Conservation (phyloP, 192 early-diverging fungal genomes). For the Lobosporangium transversale region DNA sequence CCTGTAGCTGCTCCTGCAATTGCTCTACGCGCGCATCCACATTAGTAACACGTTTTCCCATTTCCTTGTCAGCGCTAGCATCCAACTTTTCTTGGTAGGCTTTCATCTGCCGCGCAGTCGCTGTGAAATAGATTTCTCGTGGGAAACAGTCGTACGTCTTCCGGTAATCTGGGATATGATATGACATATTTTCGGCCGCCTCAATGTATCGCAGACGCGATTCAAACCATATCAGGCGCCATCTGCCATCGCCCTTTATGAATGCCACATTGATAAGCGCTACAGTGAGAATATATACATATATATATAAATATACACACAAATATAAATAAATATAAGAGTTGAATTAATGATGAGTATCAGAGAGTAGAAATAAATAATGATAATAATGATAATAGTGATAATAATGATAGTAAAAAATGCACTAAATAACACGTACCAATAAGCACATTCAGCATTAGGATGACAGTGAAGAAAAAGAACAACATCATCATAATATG, state of each 20-base stretch:
- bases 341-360: too few species aligned
- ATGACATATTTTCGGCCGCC: slow-evolving; percentile 44
- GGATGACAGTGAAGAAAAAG: slow-evolving; percentile 32
- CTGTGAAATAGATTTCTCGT: slow-evolving; percentile 21
- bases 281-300: neutral
- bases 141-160: slow-evolving; percentile 16
- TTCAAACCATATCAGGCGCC: slow-evolving; percentile 33
- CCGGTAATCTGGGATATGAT: slow-evolving; percentile 23
- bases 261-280: slow-evolving; percentile 40
- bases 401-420: too few species aligned
- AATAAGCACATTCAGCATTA: slow-evolving; percentile 33
- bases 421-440: slow-evolving; percentile 8
- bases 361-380: too few species aligned
- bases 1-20: too few species aligned
- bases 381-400: too few species aligned
- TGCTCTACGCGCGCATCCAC: too few species aligned
- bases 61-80: too few species aligned
- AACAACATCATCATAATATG: slow-evolving; percentile 32
- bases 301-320: too few species aligned
- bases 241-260: slow-evolving; percentile 21
- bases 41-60: too few species aligned
- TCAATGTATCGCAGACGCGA: slow-evolving; percentile 30
- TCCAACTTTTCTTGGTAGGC: slow-evolving; percentile 19
- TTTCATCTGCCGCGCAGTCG: slow-evolving; percentile 4
- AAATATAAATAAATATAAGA: neutral